Evolutionary conservation across 1,139 yeast species (phyloP).

Genomic region (Lodderomyces beijingensis): DNA sequence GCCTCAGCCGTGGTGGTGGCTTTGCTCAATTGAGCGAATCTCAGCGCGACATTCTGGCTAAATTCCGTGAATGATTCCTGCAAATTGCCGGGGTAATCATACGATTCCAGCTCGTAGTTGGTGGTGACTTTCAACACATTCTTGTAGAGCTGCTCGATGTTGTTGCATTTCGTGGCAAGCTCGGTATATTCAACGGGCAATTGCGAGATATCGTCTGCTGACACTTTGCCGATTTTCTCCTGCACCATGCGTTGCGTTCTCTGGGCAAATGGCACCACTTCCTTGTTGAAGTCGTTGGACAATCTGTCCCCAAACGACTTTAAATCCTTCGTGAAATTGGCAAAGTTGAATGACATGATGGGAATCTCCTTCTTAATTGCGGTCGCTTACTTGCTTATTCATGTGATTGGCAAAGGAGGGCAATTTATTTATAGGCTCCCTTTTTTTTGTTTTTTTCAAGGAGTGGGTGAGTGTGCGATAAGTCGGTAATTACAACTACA

Average conservation of each 20-base stretch:
- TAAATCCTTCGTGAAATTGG: slow-evolving; percentile 40
- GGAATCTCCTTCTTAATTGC: too few species aligned
- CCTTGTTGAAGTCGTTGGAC: slow-evolving; percentile 41
- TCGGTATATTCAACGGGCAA: slow-evolving; percentile 80
- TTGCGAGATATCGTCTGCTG: slow-evolving; percentile 71
- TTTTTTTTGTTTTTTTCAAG: too few species aligned
- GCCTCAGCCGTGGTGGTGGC: slow-evolving; percentile 83
- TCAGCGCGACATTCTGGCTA: slow-evolving; percentile 60
- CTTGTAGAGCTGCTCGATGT: slow-evolving; percentile 67
- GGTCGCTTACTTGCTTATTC: too few species aligned
- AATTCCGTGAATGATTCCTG: slow-evolving; percentile 74
- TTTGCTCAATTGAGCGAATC: slow-evolving; percentile 65
- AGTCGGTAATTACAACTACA: too few species aligned
- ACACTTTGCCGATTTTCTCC: slow-evolving; percentile 68
- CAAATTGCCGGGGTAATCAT: slow-evolving; percentile 79
- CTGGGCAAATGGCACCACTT: slow-evolving; percentile 64
- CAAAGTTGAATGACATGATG: slow-evolving; percentile 43
- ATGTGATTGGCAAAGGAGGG: too few species aligned
- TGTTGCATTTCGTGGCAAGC: slow-evolving; percentile 70
- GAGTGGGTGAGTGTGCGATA: too few species aligned
- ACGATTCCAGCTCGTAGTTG: slow-evolving; percentile 70
- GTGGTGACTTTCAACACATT: slow-evolving; percentile 69
- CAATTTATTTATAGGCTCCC: too few species aligned
- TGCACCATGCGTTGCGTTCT: slow-evolving; percentile 77
- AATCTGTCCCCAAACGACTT: slow-evolving; percentile 37